phyloP scores from a whole-genome alignment of 106 monocot species.

The Ottelia alismoides region DNA sequence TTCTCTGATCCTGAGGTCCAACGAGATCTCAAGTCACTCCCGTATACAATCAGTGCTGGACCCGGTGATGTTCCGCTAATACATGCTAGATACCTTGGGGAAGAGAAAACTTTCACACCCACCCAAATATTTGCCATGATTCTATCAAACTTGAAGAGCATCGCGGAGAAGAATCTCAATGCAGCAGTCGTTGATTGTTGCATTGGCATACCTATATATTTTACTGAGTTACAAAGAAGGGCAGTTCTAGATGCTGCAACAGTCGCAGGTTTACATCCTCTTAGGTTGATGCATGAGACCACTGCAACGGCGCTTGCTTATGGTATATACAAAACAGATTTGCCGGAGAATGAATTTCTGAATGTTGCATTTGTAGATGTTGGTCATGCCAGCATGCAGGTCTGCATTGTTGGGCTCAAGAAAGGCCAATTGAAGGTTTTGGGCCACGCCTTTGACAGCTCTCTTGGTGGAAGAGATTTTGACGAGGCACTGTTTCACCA shows the following conservation, averaged over 20 bases:
- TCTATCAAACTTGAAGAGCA: slow-evolving; percentile 41
- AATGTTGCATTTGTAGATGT: slow-evolving; percentile 57
- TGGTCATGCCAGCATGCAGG: slow-evolving; percentile 72
- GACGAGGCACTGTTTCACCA: slow-evolving; percentile 55
- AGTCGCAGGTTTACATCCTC: slow-evolving; percentile 50
- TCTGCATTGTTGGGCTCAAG: slow-evolving; percentile 46
- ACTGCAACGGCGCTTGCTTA: slow-evolving; percentile 40
- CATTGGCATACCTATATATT: slow-evolving; percentile 58
- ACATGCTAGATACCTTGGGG: slow-evolving; percentile 39
- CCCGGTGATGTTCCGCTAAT: slow-evolving; percentile 47
- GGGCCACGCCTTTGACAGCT: slow-evolving; percentile 35
- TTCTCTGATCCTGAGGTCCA: slow-evolving; percentile 55
- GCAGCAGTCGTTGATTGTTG: slow-evolving; percentile 53
- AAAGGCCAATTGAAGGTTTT: slow-evolving; percentile 55
- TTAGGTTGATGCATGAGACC: slow-evolving; percentile 53
- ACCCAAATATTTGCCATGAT: slow-evolving; percentile 65
- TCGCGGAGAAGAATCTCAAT: slow-evolving; percentile 53
- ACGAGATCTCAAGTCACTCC: slow-evolving; percentile 27
- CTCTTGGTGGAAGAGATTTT: slow-evolving; percentile 68
- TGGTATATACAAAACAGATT: slow-evolving; percentile 58
- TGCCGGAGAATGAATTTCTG: slow-evolving; percentile 35
- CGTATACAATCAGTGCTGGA: too few species aligned
- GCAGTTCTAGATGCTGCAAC: slow-evolving; percentile 46
- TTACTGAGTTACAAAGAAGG: slow-evolving; percentile 57
- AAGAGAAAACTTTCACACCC: slow-evolving; percentile 40